Conservation (phyloP, 2,329 filamentous ascomycete genomes). For the Grosmannia clavigera region DNA sequence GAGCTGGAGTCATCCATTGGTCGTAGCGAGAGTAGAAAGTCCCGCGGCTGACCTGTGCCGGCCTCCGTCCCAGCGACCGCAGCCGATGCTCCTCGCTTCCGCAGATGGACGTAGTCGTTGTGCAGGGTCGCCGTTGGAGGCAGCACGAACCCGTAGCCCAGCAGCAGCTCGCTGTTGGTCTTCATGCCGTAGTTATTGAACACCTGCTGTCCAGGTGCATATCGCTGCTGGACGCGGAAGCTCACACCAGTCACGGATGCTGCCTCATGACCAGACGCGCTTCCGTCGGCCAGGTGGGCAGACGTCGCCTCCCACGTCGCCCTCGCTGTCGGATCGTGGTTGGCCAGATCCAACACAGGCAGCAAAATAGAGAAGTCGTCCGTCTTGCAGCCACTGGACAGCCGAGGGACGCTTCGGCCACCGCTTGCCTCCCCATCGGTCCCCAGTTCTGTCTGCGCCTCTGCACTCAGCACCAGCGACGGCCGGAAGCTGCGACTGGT, state of each 20-base stretch:
- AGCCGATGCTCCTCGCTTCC: conserved; percentile 24
- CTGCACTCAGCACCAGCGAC: conserved; percentile 37
- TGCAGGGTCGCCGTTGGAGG: conserved; percentile 34
- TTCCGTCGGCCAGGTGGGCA: conserved; percentile 9
- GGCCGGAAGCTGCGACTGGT: conserved; percentile 53
- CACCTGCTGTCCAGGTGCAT: conserved; percentile 40
- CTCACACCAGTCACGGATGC: conserved; percentile 16
- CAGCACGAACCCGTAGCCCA: conserved; percentile 51
- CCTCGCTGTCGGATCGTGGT: conserved; percentile 51
- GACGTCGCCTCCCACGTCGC: conserved; percentile 46
- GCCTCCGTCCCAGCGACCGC: neutral
- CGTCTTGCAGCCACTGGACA: conserved; percentile 24
- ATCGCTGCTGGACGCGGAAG: conserved; percentile 28
- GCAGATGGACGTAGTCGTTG: conserved; percentile 48
- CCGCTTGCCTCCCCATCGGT: conserved; percentile 1
- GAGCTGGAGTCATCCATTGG: conserved; percentile 36
- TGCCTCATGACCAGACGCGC: neutral
- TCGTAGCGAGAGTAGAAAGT: conserved; percentile 41
- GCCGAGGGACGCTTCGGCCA: conserved; percentile 15
- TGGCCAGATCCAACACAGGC: conserved; percentile 59
- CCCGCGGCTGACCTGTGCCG: conserved; percentile 11
- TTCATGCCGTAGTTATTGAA: conserved; percentile 65
- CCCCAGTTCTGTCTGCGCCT: conserved; percentile 7
- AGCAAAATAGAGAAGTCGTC: conserved; percentile 58
- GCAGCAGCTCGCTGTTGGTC: conserved; percentile 58